These are phyloP conservation scores for Prunus mongolica DNA, from an alignment of 306 rosid genomes.

Conservation along the genomic window DNA sequence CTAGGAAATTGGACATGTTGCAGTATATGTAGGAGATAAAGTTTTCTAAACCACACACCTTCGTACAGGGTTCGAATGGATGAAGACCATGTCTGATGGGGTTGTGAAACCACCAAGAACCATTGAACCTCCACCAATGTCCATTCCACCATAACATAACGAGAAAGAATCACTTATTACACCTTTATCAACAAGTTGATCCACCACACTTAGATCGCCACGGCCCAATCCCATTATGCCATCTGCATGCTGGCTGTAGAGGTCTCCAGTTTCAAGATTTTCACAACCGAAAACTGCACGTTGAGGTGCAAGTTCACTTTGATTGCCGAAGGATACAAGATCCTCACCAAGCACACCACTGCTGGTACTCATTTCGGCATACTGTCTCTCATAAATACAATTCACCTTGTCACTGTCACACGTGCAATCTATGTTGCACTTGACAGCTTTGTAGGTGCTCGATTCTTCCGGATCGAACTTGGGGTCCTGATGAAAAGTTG, in stretches of 20 bases:
- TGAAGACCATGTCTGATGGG: constrained; percentile 72
- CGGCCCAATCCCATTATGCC: constrained; percentile 98
- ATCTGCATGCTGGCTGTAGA: constrained; percentile 85
- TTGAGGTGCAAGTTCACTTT: constrained; percentile 66
- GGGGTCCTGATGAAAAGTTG: constrained; percentile 58
- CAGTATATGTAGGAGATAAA: constrained; percentile 27
- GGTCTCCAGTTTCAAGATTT: constrained; percentile 82
- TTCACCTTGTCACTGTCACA: constrained; percentile 57
- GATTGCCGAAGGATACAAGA: constrained; percentile 72
- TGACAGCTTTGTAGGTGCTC: constrained; percentile 62
- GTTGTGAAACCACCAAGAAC: constrained; percentile 85
- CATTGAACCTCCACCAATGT: constrained; percentile 96
- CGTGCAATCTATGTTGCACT: constrained; percentile 70
- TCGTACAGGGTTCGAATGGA: constrained; percentile 65
- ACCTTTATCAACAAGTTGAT: constrained; percentile 79
- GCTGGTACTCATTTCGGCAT: constrained; percentile 92
- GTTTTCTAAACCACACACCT: constrained; percentile 55
- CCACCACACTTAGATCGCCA: constrained; percentile 83
- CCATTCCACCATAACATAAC: constrained; percentile 98
- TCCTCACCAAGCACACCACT: constrained; percentile 93
- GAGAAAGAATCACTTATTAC: constrained; percentile 84
- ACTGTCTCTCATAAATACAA: constrained; percentile 82
- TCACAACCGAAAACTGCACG: constrained; percentile 95
- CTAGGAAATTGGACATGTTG: constrained; percentile 44
- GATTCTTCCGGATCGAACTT: constrained; percentile 78